Evolutionary conservation across 768 basidiomycete species (phyloP), one percentile per base, ranked within the genome.

Genomic region (Boletus tomentosulus): DNA sequence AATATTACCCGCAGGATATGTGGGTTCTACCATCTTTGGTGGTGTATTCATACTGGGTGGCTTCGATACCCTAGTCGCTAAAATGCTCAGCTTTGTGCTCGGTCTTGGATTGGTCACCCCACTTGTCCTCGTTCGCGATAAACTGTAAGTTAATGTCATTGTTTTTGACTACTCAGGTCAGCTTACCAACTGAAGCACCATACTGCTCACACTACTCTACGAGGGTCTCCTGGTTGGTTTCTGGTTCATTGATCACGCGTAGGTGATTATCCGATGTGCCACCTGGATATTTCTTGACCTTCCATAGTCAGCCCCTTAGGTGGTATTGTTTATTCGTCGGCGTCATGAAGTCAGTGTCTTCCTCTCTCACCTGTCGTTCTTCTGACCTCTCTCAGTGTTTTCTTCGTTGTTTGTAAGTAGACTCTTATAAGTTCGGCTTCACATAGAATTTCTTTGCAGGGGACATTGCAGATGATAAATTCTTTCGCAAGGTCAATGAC

Each of bases 161-260:
- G 27, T 53, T 50, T 30, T 30, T 37, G 7, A 24, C 33, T 33
- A 38, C 11, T 42, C 30, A 31, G 39, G 50, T 44, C 49, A 49
- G 31, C 58, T 68, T 28, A 62, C 49, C 54, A 31, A 24, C 43
- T 48, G 10, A 68, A 97, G 94, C 55, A 96, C 94, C 25, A 93
- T 95, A 61, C 55, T 88, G 10, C 79, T 96, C 39, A 94, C 91
- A 24, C 61, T 90, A 24, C 67, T 84, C 10, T 95, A 92, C 61
- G 93, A 97, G 69, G 92, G 81, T 9, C 72, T 97, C 24, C 76
- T 98, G 45, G 81, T 98, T 53, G 94, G 91, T 0, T 90, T 98
- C 60, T 97, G 95, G 94, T 97, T 96, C 67, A 84, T 94, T 42
- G 92, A 87, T 65, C 95, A 98, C 68, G 93, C 79, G 92, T 87